These are phyloP conservation scores for Lactifluus piperatus DNA, from an alignment of 768 basidiomycete genomes.

Conservation along the genomic window DNA sequence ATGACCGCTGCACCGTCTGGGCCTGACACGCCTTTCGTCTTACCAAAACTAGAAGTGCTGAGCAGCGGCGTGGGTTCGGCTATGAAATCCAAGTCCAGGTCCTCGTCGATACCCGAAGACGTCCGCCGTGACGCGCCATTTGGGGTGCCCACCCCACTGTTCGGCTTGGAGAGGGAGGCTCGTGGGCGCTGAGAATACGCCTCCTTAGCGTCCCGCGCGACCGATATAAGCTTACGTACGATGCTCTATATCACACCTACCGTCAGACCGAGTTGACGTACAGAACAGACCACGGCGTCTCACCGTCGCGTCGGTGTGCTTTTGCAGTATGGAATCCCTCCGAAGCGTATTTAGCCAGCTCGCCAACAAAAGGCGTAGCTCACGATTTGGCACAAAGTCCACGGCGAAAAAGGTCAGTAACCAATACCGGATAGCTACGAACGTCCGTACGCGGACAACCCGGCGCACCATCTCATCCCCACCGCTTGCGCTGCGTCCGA, in stretches of 20 bases:
- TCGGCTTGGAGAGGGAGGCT: conserved; percentile 30
- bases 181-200: conserved; percentile 32
- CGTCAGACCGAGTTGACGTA: conserved; percentile 8
- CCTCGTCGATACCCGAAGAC: conserved; percentile 46
- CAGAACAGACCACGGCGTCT: conserved; percentile 24
- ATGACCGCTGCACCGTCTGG: conserved; percentile 30
- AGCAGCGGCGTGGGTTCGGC: conserved; percentile 36
- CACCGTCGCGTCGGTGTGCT: conserved; percentile 63
- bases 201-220: conserved; percentile 74
- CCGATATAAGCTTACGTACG: conserved; percentile 73
- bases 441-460: conserved; percentile 82
- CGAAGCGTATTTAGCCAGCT: conserved; percentile 76
- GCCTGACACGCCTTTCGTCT: conserved; percentile 2
- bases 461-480: conserved; percentile 65
- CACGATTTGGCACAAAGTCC: conserved; percentile 78
- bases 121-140: conserved; percentile 25
- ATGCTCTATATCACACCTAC: conserved; percentile 45
- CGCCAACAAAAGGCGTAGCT: conserved; percentile 62
- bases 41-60: conserved; percentile 14
- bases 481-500: conserved; percentile 39
- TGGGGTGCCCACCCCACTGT: conserved; percentile 3
- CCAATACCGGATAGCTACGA: conserved; percentile 88
- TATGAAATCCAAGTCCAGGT: conserved; percentile 72
- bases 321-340: conserved; percentile 59
- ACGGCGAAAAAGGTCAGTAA: conserved; percentile 82